Conservation (phyloP, 768 basidiomycete genomes). For the Termitomyces bulborhizus region DNA sequence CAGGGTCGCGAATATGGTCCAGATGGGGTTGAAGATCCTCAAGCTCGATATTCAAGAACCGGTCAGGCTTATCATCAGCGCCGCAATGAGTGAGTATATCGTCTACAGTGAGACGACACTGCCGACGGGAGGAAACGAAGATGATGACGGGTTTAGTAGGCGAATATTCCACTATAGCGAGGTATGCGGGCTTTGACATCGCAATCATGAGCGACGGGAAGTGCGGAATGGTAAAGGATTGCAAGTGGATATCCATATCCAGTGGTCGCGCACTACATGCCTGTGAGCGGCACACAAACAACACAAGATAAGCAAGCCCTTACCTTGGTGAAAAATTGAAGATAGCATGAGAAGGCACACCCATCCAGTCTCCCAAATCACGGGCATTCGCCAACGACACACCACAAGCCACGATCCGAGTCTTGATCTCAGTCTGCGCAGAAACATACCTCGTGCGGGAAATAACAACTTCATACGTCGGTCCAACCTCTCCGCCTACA, state of each 20-base stretch:
- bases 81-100: conserved; percentile 85
- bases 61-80: conserved; percentile 77
- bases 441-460: conserved; percentile 97
- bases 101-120: conserved; percentile 90
- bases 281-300: conserved; percentile 4
- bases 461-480: conserved; percentile 93
- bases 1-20: conserved; percentile 73
- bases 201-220: conserved; percentile 98
- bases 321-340: conserved; percentile 97
- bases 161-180: conserved; percentile 86
- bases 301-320: conserved; percentile 5
- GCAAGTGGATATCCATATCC: conserved; percentile 95
- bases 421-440: conserved; percentile 88
- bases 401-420: conserved; percentile 90
- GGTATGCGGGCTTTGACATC: conserved; percentile 98
- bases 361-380: conserved; percentile 97
- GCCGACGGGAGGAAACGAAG: conserved; percentile 90
- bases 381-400: conserved; percentile 95
- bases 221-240: conserved; percentile 94
- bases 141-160: conserved; percentile 81
- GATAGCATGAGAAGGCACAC: conserved; percentile 85
- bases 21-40: conserved; percentile 83
- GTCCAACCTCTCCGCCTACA: conserved; percentile 91
- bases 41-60: conserved; percentile 86
- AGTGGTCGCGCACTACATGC: conserved; percentile 79